Conservation (phyloP, 192 early-diverging fungal species). For the Umbelopsis sp. region DNA sequence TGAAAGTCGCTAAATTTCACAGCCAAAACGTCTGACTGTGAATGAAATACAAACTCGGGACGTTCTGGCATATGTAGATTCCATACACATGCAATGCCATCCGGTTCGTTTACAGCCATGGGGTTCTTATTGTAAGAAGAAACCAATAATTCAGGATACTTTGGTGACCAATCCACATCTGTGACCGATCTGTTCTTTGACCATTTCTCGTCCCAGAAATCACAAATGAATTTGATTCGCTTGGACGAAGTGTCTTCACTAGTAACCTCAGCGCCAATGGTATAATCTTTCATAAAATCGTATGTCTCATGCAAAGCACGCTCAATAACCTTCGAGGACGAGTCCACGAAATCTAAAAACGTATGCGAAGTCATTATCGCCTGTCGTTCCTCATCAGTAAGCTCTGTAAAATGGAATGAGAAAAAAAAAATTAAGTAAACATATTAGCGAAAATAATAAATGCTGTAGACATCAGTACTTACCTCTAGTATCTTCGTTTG, state of each 20-base stretch:
- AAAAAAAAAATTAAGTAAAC: conserved; percentile 1
- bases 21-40: conserved; percentile 89
- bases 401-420: conserved; percentile 44
- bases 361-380: conserved; percentile 72
- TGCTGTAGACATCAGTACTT: not conserved
- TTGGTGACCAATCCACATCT: conserved; percentile 88
- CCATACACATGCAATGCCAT: conserved; percentile 96
- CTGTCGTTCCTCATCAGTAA: conserved; percentile 85
- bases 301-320: conserved; percentile 86
- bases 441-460: not conserved
- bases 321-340: conserved; percentile 86
- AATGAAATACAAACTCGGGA: conserved; percentile 94
- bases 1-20: conserved; percentile 93
- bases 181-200: conserved; percentile 90
- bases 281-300: conserved; percentile 96
- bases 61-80: conserved; percentile 84
- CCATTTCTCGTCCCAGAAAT: conserved; percentile 84
- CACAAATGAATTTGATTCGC: conserved; percentile 67
- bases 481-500: conserved; percentile 46
- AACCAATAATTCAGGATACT: conserved; percentile 87
- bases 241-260: conserved; percentile 70
- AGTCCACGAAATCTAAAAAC: conserved; percentile 88
- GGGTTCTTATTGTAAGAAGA: conserved; percentile 94
- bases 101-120: conserved; percentile 83
- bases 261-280: conserved; percentile 58